Base-by-base conservation (phyloP, 345 rosid genomes). In the Draba incana region DNA sequence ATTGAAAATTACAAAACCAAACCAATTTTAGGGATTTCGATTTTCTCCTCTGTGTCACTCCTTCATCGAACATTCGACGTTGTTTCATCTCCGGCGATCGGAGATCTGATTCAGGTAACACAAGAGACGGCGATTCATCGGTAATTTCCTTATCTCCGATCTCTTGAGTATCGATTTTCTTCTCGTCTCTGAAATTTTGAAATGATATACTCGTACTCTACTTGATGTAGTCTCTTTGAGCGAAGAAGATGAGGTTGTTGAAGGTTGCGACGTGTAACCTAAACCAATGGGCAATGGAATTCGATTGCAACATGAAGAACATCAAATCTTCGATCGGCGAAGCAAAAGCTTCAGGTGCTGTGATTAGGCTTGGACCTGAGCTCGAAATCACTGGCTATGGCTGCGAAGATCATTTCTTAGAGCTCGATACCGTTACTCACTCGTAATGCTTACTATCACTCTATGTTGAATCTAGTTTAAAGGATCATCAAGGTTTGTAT, bases 201-300 rank as follows among this genome's bases (percentile, higher is more conserved):
- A 33, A 33, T 55, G 30, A 37, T 14, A 37, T 15, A 37, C 28
- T 56, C 1, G 38, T 14, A n/a, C n/a, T n/a, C n/a, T n/a, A n/a
- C n/a, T n/a, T n/a, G n/a, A n/a, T n/a, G n/a, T n/a, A n/a, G n/a
- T n/a, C n/a, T n/a, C 48, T 43, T 44, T 33, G 60, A 13, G 55
- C 1, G 13, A 9, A 35, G 66, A 73, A 66, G 77, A 87, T 91
- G 99, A 90, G 96, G 84, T 75, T 91, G 70, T 62, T 88, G 78
- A 89, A 81, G 59, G 85, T 87, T 2, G 96, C 96, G 1, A 94
- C 96, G 30, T 88, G 99, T 75, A 94, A 91, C 74, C 50, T 91
- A 77, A 91, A 91, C 82, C 95, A 94, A 70, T 91, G 97, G 99
- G 92, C 99, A 0, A 87, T 91, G 97, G 99, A 94, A 42, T 94